Evolutionary conservation across 768 basidiomycete species (phyloP).

Genomic region (Sporobolomyces phaffii): DNA sequence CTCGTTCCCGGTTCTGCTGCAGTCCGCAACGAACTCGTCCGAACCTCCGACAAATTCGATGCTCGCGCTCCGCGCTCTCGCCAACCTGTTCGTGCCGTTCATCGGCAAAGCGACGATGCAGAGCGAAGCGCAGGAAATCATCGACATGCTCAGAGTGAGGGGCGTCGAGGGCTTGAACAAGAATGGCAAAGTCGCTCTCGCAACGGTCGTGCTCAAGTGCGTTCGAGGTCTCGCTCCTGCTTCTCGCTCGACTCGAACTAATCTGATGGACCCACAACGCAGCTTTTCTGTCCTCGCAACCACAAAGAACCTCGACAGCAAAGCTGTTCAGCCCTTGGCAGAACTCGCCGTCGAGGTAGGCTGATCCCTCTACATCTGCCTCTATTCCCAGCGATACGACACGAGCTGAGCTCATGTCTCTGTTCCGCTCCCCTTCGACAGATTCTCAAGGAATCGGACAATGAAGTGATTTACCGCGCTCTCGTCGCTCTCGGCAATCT

Average conservation of each 20-base stretch:
- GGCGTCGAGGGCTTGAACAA: conserved; percentile 58
- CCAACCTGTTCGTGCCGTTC: conserved; percentile 61
- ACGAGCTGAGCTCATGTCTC: no score
- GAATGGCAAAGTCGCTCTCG: conserved; percentile 65
- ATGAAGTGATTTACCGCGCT: conserved; percentile 45
- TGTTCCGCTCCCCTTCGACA: no score
- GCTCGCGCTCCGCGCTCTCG: conserved; percentile 68
- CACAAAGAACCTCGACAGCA: conserved; percentile 29
- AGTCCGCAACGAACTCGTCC: not conserved
- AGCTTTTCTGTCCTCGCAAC: conserved; percentile 44
- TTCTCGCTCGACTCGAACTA: not conserved
- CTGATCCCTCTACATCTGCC: not conserved
- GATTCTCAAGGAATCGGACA: conserved; percentile 39
- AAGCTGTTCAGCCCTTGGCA: conserved; percentile 32
- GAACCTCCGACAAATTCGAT: conserved; percentile 76
- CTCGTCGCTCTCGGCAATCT: conserved; percentile 47
- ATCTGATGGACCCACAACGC: not conserved
- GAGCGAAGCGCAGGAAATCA: conserved; percentile 42
- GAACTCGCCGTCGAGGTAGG: conserved; percentile 41
- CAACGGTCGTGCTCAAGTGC: conserved; percentile 83
- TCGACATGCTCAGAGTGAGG: conserved; percentile 53
- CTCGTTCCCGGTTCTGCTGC: conserved; percentile 53
- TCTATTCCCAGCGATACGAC: no score
- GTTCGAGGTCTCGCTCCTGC: conserved; percentile 40
- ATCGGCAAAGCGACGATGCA: conserved; percentile 34